Evolutionary conservation across 768 basidiomycete species (phyloP).

Genomic region (Lactifluus volemus): DNA sequence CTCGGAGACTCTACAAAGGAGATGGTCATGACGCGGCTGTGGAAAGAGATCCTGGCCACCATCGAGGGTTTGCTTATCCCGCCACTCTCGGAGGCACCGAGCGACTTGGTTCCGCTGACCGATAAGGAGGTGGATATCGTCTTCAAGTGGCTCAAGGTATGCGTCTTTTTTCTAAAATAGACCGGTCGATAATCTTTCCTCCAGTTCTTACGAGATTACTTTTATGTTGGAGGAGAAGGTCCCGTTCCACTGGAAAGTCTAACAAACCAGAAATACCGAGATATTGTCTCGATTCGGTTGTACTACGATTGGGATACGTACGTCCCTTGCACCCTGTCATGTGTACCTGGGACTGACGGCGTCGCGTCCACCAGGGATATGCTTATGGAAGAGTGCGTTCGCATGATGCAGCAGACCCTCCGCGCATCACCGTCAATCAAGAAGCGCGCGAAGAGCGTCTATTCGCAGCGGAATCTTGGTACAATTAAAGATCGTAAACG

Average conservation of each 20-base stretch:
- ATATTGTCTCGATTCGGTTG: conserved; percentile 78
- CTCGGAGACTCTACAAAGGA: conserved; percentile 79
- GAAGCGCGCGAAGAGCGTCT: conserved; percentile 89
- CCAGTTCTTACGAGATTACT: conserved; percentile 91
- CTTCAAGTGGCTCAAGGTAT: conserved; percentile 95
- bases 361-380: conserved; percentile 46
- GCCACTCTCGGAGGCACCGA: conserved; percentile 73
- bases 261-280: conserved; percentile 92
- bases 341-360: conserved; percentile 11
- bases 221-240: conserved; percentile 89
- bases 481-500: conserved; percentile 92
- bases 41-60: conserved; percentile 89
- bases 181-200: background rate
- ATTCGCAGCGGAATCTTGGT: conserved; percentile 86
- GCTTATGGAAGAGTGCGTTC: conserved; percentile 91
- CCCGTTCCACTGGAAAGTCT: conserved; percentile 78
- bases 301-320: conserved; percentile 97
- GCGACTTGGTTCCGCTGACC: conserved; percentile 84
- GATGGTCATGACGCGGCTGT: conserved; percentile 86
- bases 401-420: conserved; percentile 86
- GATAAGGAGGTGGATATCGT: conserved; percentile 98
- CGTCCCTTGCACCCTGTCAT: conserved; percentile 24
- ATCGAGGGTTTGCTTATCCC: conserved; percentile 88
- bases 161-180: conserved; percentile 4
- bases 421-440: conserved; percentile 66